A percentile compares a stretch with the other conserved stretches of the same genome.
phyloP scores from a whole-genome alignment of 768 basidiomycete genomes.

The Grammothele lineata region DNA sequence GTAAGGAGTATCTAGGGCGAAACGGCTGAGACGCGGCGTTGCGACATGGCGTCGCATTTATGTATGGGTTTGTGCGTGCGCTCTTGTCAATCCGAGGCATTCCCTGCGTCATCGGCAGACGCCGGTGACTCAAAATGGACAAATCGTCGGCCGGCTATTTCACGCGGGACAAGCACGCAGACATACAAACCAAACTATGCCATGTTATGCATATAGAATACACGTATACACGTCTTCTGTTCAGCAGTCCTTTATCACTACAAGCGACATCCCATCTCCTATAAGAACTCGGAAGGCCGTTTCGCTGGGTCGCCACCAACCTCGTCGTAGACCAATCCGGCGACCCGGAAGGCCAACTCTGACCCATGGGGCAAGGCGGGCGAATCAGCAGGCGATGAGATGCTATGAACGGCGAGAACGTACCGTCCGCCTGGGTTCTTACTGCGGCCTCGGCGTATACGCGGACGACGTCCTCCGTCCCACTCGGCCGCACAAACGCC shows the following conservation, averaged over 20 bases:
- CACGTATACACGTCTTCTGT: slow-evolving; percentile 12
- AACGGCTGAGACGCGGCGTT: slow-evolving; percentile 6
- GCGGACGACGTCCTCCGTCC: slow-evolving; percentile 96
- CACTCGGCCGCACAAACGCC: slow-evolving; percentile 93
- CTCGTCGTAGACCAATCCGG: slow-evolving; percentile 80
- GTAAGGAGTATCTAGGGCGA: no score
- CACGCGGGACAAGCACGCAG: no score
- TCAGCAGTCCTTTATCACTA: no score
- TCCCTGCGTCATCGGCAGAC: slow-evolving; percentile 6
- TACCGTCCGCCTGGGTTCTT: slow-evolving; percentile 78
- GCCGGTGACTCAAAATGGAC: slow-evolving; percentile 14
- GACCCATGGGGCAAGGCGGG: slow-evolving; percentile 5
- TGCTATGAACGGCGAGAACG: slow-evolving; percentile 25
- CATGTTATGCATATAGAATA: slow-evolving; percentile 9
- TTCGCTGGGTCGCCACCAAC: slow-evolving; percentile 72
- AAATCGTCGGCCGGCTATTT: slow-evolving; percentile 4
- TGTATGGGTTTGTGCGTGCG: no score
- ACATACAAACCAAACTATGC: no score
- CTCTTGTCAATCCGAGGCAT: no score
- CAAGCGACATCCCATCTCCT: no score
- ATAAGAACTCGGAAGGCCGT: slow-evolving; percentile 80
- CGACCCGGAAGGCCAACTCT: slow-evolving; percentile 86
- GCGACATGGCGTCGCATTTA: slow-evolving; percentile 13
- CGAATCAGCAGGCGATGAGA: slow-evolving; percentile 2
- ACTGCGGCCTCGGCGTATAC: slow-evolving; percentile 92